A percentile compares a stretch with the other conserved stretches of the same genome.
Conservation (phyloP, 257 asterid genomes). For the Scutellaria barbata region DNA sequence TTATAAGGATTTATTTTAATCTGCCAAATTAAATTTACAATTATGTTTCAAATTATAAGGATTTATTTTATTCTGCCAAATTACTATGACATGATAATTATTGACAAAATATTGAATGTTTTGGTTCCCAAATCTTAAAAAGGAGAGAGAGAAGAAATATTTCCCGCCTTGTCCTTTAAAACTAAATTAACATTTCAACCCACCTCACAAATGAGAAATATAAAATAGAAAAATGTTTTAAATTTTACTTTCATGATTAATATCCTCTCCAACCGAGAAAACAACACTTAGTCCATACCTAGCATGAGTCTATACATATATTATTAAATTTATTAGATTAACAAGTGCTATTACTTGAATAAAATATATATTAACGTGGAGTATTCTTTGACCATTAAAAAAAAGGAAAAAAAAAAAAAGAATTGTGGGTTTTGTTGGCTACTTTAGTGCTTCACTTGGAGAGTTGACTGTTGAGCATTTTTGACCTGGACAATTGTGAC, state of each 20-base stretch:
- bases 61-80: background rate
- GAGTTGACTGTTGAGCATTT: slow-evolving; percentile 25
- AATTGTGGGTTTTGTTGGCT: background rate
- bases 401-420: background rate
- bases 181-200: too few species aligned
- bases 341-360: background rate
- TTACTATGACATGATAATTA: background rate
- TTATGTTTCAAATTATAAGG: too few species aligned
- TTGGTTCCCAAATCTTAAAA: background rate
- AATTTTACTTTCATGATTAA: too few species aligned
- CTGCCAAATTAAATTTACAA: background rate
- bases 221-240: too few species aligned
- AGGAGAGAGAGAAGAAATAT: background rate
- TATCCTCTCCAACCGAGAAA: too few species aligned
- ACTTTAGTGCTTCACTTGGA: background rate
- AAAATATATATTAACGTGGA: too few species aligned
- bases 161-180: too few species aligned
- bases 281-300: too few species aligned
- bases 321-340: too few species aligned
- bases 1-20: background rate
- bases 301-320: too few species aligned
- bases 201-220: too few species aligned
- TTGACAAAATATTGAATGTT: background rate
- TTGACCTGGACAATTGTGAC: slow-evolving; percentile 23
- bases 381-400: background rate